phyloP scores from a whole-genome alignment of 2,329 filamentous ascomycete species.

The Cercospora zeina region DNA sequence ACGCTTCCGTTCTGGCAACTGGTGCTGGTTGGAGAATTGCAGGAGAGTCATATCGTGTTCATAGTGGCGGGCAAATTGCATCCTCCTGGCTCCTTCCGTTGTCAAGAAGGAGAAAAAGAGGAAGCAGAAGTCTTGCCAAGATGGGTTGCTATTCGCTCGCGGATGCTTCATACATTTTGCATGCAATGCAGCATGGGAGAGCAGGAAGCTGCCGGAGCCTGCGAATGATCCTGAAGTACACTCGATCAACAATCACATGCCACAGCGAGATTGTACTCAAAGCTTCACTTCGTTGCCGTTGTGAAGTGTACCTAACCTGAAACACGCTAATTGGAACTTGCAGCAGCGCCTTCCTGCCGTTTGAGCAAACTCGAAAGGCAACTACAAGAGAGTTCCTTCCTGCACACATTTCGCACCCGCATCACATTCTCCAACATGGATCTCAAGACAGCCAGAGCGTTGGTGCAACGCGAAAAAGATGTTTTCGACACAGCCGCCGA shows the following conservation, averaged over 20 bases:
- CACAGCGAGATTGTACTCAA: neutral
- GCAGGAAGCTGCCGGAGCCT: neutral
- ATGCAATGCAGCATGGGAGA: neutral
- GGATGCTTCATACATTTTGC: neutral
- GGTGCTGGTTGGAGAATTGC: too few relatives aligned
- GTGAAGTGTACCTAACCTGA: neutral
- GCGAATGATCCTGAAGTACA: neutral
- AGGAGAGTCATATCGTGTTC: too few relatives aligned
- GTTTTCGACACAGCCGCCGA: neutral
- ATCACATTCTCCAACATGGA: neutral
- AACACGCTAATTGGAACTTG: neutral
- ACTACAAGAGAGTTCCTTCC: neutral
- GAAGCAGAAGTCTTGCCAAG: too few relatives aligned
- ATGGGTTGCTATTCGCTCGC: too few relatives aligned
- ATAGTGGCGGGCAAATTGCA: too few relatives aligned
- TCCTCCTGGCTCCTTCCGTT: too few relatives aligned
- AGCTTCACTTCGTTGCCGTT: conserved; percentile 4
- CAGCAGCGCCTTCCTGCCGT: neutral
- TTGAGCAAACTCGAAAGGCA: neutral
- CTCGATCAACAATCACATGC: neutral
- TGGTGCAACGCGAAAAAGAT: neutral
- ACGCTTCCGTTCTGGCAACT: neutral
- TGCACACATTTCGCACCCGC: neutral
- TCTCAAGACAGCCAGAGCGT: neutral
- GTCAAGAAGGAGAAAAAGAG: too few relatives aligned